A percentile compares a stretch with the other conserved stretches of the same genome.
Conservation (phyloP, 495 filamentous ascomycete genomes). For the Talaromyces ruber region DNA sequence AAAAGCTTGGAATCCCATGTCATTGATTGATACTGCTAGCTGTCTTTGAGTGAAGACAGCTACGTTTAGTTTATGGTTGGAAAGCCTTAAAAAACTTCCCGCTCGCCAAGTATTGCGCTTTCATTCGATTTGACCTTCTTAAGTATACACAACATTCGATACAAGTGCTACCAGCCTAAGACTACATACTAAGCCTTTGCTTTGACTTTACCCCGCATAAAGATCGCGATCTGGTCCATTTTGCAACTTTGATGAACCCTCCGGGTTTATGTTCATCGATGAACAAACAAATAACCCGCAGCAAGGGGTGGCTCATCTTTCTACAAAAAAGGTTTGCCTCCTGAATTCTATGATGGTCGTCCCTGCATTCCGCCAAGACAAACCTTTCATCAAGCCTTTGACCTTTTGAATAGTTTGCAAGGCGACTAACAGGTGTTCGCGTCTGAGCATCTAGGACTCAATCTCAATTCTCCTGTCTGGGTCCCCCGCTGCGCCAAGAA, state of each 20-base stretch:
- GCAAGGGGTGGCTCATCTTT: neutral
- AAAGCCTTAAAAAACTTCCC: neutral
- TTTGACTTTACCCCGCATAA: neutral
- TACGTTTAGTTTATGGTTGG: neutral
- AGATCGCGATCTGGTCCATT: neutral
- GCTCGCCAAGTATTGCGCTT: neutral
- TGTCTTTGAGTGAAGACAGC: neutral
- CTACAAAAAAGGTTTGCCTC: neutral
- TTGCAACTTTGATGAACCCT: neutral
- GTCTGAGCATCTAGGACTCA: neutral
- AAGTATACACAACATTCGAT: neutral
- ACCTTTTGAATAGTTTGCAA: neutral
- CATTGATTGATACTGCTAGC: neutral
- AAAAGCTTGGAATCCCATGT: neutral
- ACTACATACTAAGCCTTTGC: neutral
- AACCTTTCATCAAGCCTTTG: neutral
- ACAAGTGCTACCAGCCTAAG: neutral
- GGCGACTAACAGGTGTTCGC: neutral
- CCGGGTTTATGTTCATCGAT: neutral
- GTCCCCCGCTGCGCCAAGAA: neutral
- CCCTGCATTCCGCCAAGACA: slow-evolving; percentile 2
- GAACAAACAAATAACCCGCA: neutral
- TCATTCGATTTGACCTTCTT: neutral
- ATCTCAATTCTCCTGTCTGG: neutral
- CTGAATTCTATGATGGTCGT: neutral